These are phyloP conservation scores for Pyrus communis DNA, from an alignment of 306 rosid genomes.

Conservation along the genomic window DNA sequence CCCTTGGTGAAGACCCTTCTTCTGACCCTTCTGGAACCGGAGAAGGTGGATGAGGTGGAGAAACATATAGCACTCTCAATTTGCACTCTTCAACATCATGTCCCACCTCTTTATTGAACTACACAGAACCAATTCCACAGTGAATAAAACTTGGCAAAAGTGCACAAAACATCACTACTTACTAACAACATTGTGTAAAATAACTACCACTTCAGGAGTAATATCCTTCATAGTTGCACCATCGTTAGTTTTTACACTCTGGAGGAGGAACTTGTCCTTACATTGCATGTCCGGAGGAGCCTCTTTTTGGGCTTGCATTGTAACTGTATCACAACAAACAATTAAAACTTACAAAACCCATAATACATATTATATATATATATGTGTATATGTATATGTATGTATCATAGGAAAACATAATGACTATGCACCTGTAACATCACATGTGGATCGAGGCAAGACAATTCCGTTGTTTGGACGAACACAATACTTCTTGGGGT, in stretches of 20 bases:
- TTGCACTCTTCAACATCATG: constrained; percentile 81
- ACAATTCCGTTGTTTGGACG: constrained; percentile 91
- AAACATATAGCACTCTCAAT: constrained; percentile 69
- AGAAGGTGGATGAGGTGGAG: constrained; percentile 82
- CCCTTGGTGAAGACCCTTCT: constrained; percentile 88
- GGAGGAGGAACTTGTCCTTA: constrained; percentile 93
- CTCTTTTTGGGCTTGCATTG: constrained; percentile 96
- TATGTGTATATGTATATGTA: neutral
- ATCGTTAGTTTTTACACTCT: constrained; percentile 56
- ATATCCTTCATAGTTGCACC: constrained; percentile 52
- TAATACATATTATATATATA: neutral
- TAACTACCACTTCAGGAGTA: constrained; percentile 71
- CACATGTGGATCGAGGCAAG: constrained; percentile 78
- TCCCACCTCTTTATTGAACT: constrained; percentile 85
- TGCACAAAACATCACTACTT: neutral
- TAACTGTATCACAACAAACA: constrained; percentile 37
- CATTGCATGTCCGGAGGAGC: constrained; percentile 83
- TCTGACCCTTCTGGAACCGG: constrained; percentile 87
- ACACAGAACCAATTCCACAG: constrained; percentile 25
- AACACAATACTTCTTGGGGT: constrained; percentile 92
- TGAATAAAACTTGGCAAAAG: constrained; percentile 20
- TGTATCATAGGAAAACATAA: neutral
- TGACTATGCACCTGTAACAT: constrained; percentile 57
- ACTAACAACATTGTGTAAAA: neutral
- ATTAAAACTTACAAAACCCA: neutral